phyloP scores from a whole-genome alignment of 2,329 filamentous ascomycete genomes.

The Aspergillus intermedius region DNA sequence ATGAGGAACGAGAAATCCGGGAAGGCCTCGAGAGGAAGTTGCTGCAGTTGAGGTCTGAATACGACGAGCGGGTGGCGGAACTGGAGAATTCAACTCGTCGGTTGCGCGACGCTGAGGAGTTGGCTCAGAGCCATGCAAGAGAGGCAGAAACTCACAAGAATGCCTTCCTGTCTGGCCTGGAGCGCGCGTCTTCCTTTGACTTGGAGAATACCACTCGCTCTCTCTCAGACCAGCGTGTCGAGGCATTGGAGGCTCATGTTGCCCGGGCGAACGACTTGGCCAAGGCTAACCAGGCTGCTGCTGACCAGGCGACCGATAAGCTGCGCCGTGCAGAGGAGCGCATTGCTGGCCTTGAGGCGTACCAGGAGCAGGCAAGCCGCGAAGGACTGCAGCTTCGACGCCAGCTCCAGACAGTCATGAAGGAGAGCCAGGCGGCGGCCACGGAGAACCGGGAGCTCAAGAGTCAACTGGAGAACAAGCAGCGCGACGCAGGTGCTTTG shows the following conservation, averaged over 20 bases:
- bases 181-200: conserved; percentile 55
- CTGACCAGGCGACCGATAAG: conserved; percentile 79
- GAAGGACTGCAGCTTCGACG: conserved; percentile 85
- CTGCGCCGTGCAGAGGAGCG: conserved; percentile 89
- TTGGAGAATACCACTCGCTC: conserved; percentile 28
- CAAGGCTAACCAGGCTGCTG: conserved; percentile 81
- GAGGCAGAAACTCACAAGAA: conserved; percentile 81
- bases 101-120: conserved; percentile 76
- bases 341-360: conserved; percentile 91
- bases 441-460: conserved; percentile 75
- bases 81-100: conserved; percentile 67
- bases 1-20: conserved; percentile 68
- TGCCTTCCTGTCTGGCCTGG: conserved; percentile 74
- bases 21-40: conserved; percentile 73
- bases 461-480: conserved; percentile 73
- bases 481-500: conserved; percentile 90
- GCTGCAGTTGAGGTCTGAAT: conserved; percentile 68
- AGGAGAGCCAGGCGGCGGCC: conserved; percentile 75
- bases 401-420: conserved; percentile 77
- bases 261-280: conserved; percentile 71
- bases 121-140: conserved; percentile 77
- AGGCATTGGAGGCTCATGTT: conserved; percentile 72
- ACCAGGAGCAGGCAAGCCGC: conserved; percentile 92
- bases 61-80: conserved; percentile 73
- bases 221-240: conserved; percentile 51